Evolutionary conservation across 2,329 filamentous ascomycete genomes (phyloP).

Genomic region (Neofusicoccum laricinum): DNA sequence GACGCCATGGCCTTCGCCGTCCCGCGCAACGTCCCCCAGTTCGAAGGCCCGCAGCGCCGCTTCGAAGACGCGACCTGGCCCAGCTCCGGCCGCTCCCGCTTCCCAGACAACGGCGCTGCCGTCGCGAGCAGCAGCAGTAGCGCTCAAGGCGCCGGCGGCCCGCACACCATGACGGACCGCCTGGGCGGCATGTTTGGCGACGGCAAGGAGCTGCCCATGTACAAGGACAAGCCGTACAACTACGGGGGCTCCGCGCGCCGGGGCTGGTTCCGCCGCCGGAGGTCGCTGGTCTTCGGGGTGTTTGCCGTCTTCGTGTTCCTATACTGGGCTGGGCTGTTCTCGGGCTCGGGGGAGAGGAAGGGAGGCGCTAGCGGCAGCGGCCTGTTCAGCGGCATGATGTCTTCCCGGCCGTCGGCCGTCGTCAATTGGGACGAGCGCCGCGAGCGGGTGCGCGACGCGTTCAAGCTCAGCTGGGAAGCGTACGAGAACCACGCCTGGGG

Average conservation of each 20-base stretch:
- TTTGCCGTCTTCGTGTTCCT: slow-evolving; percentile 58
- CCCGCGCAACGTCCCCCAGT: slow-evolving; percentile 41
- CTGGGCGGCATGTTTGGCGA: slow-evolving; percentile 64
- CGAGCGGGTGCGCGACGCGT: slow-evolving; percentile 82
- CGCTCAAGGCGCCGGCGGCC: slow-evolving; percentile 32
- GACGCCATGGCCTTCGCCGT: slow-evolving; percentile 42
- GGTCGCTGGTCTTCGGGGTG: slow-evolving; percentile 52
- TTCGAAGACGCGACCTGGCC: slow-evolving; percentile 42
- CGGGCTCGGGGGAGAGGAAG: neutral
- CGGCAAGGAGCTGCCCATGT: slow-evolving; percentile 75
- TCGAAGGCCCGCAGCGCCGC: slow-evolving; percentile 39
- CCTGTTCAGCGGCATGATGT: neutral
- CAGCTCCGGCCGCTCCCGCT: slow-evolving; percentile 26
- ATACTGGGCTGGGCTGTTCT: slow-evolving; percentile 57
- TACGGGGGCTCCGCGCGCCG: slow-evolving; percentile 57
- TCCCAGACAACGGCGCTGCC: slow-evolving; percentile 5
- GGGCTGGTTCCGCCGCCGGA: slow-evolving; percentile 63
- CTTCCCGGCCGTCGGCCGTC: slow-evolving; percentile 13
- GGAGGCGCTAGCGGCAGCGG: neutral
- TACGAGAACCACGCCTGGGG: slow-evolving; percentile 95
- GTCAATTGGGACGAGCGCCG: slow-evolving; percentile 76
- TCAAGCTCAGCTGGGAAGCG: slow-evolving; percentile 86
- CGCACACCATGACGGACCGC: slow-evolving; percentile 54
- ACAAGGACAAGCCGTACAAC: slow-evolving; percentile 96
- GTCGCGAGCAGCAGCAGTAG: neutral